Base-by-base conservation (phyloP, 208 protist genomes). In the Crithidia thermophila region DNA sequence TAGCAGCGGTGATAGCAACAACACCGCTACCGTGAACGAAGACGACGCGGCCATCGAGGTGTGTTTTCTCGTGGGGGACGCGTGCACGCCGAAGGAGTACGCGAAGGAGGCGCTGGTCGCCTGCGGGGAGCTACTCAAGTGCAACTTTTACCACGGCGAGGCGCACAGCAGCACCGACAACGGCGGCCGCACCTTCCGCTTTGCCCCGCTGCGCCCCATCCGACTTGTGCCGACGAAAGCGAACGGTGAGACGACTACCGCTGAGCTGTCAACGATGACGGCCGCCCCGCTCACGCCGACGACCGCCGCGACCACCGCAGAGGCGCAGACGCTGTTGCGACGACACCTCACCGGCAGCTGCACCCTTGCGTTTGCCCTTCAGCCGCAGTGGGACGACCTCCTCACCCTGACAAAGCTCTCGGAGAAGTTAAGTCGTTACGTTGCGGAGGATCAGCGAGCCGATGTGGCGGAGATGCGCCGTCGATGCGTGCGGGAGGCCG, bases 81-180 rank as follows among this genome's bases (percentile, higher is more conserved):
- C 63, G 25, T 52, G 64, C 39, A 47, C 58, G 8, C 31, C 33
- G 20, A 31, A 39, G 43, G 51, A 28, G n/a, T 69, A 69, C 37
- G 45, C 37, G 14, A 33, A 61, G 27, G 58, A 36, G 2, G 58
- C 67, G 4, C 59, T 64, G 5, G 42, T 40, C 16, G 63, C 56
- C 8, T 78, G 47, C 55, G n/a, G 20, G 2, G 39, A 57, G 18
- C 34, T 79, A 37, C 31, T 82, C 23, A 59, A 46, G 7, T 75
- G 64, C 61, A 60, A 42, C 53, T 82, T 70, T 33, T 82, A 82
- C 61, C 65, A 76, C 59, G 70, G 71, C 20, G 42, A 49, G 27
- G 25, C 21, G 11, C 58, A 45, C 33, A 57, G 16, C 10, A 84
- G 73, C 31, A 25, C 43, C 63, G 75, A 78, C 30, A 59, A 82